Evolutionary conservation across 164 flowering plant species (phyloP), one percentile per base, ranked within the genome.

Genomic region (Dillenia turbinata): DNA sequence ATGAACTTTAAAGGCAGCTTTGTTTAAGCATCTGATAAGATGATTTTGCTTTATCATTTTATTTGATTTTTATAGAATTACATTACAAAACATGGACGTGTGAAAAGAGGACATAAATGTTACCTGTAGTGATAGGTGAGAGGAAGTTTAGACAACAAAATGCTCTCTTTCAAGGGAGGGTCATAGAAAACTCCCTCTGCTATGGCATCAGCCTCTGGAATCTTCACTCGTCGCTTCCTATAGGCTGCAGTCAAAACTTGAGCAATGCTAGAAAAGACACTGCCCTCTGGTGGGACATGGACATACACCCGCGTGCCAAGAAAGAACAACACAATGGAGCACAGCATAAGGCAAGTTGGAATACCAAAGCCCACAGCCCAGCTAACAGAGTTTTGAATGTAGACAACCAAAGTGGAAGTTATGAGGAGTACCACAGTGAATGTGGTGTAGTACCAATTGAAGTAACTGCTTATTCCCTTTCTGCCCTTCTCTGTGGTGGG

Each of bases 391-490:
- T 76, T 73, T 69, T 91, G 99, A 2, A 94, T 73, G 60, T 94
- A 94, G 8, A 94, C 88, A 12, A 94, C 70, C 9, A 84, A 49
- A 0, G 99, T 89, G 5, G 77, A 46, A 8, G 88, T 71, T 9
- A 94, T 40, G 66, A 94, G 54, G 9, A 87, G 15, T 1, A 87
- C 83, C 6, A 81, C 49, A 0, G 97, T 89, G 69, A 87, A 87
- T 2, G 89, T 66, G 63, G 80, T 65, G 74, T 86, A 94, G 66
- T 91, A 94, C 99, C 99, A 94, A 54, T 91, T 94, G 71, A 76
- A 94, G 85, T 83, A 89, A 62, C 97, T 92, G 61, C 63, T 77
- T 17, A 92, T 82, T 2, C 85, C 98, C 52, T 70, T 82, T 12
- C 74, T 65, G 1, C 98, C 98, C 66, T 85, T 73, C 0, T 83